These are phyloP conservation scores for Moesziomyces globuligerus DNA, from an alignment of 1,284 basidiomycete genomes.

Conservation along the genomic window DNA sequence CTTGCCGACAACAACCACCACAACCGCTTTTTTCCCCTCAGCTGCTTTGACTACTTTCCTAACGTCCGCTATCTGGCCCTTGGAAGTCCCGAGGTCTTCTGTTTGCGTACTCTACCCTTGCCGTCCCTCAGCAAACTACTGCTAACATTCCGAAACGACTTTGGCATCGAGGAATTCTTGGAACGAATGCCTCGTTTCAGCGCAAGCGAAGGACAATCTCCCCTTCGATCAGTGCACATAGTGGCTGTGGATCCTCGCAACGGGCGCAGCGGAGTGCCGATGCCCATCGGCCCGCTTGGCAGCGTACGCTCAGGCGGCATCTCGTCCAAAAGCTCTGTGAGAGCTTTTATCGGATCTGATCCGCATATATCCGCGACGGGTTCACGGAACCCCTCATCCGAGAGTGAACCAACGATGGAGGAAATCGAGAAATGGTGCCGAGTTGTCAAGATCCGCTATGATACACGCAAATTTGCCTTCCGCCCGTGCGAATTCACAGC, in stretches of 20 bases:
- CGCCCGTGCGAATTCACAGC: constrained; percentile 54
- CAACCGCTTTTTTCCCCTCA: too few relatives aligned
- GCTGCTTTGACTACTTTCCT: constrained; percentile 6
- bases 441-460: constrained; percentile 51
- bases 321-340: not conserved
- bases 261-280: constrained; percentile 35
- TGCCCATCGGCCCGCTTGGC: constrained; percentile 37
- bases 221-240: constrained; percentile 13
- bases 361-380: too few relatives aligned
- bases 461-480: constrained; percentile 59
- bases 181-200: not conserved
- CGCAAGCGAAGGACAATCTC: not conserved
- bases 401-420: not conserved
- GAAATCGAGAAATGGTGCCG: constrained; percentile 5
- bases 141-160: constrained; percentile 1
- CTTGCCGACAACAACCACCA: too few relatives aligned
- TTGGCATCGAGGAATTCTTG: too few relatives aligned
- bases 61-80: constrained; percentile 30
- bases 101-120: too few relatives aligned
- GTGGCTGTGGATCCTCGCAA: constrained; percentile 20
- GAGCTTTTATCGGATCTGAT: not conserved
- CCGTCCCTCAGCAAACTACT: constrained; percentile 12
- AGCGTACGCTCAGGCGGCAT: constrained; percentile 36
- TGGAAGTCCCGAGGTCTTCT: constrained; percentile 4
- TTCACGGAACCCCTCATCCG: too few relatives aligned